Evolutionary conservation across 805 yeast species (phyloP), one percentile per base, ranked within the genome.

Genomic region (Peterozyma toletana): DNA sequence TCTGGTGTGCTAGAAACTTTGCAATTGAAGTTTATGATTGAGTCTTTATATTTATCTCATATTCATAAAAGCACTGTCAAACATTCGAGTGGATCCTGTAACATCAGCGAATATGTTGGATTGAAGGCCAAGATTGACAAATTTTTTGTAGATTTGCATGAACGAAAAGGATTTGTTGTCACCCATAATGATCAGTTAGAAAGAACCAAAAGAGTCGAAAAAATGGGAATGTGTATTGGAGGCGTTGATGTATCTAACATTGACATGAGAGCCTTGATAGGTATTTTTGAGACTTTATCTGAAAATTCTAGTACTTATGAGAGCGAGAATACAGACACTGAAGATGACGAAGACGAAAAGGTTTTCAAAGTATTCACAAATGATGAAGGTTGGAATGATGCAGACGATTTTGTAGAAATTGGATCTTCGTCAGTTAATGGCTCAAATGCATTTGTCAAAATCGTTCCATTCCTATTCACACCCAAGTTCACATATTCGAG

Each of bases 21-120:
- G 48, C 86, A 90, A 55, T 91, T 87, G 57, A 80, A 77, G 49
- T 80, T 95, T 35, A 73, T 75, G 43, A 64, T 91, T 39, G 70
- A 78, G 27, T 90, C 96, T 1, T 64, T 93, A 14, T 86, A 78
- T 50, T 64, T 91, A 11, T 70, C 91, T 0, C 95, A 90, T 59
- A 70, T 80, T 17, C 83, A 84, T 54, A 71, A 74, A 40, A 63
- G 63, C 40, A 67, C 64, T 30, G 57, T 71, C 14, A 21, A 21
- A 7, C 27, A 21, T 5, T 21, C 27, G 7, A 21, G 27, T 21
- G 27, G 27, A 21, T 21, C 27, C 27, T 5, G 27, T 21, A 21
- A 21, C 7, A 21, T 21, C 7, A 21, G 27, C 7, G 76, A 78
- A 18, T 75, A 74, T 54, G 75, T 85, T 21, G 99, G 99, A 9